Evolutionary conservation across 306 rosid genomes (phyloP).

Genomic region (Gillenia trifoliata): DNA sequence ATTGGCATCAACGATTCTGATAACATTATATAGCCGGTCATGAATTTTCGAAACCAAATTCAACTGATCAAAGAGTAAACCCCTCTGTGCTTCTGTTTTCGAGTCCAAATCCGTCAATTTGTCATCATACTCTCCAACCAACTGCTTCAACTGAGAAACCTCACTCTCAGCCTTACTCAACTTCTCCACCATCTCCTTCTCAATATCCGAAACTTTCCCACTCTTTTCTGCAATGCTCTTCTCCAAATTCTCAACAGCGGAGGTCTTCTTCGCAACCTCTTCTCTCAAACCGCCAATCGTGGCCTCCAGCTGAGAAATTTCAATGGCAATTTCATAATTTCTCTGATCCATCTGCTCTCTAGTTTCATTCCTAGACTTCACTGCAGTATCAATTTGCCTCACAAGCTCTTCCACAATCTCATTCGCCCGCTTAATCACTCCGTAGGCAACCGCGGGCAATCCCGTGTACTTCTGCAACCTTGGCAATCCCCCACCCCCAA

Average conservation of each 20-base stretch:
- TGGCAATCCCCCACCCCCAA: constrained; percentile 54
- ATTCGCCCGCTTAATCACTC: constrained; percentile 83
- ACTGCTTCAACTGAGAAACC: constrained; percentile 52
- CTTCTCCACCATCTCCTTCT: constrained; percentile 45
- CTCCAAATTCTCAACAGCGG: constrained; percentile 59
- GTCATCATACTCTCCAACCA: constrained; percentile 58
- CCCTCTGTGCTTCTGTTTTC: constrained; percentile 58
- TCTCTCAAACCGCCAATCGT: constrained; percentile 72
- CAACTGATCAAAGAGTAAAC: constrained; percentile 74
- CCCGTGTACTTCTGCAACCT: constrained; percentile 78
- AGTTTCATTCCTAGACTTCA: constrained; percentile 70
- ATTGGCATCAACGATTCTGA: constrained; percentile 49
- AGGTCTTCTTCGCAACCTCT: constrained; percentile 56
- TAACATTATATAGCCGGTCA: constrained; percentile 58
- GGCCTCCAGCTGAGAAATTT: constrained; percentile 94
- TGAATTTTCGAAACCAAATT: constrained; percentile 70
- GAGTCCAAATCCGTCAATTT: constrained; percentile 48
- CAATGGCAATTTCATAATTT: constrained; percentile 93
- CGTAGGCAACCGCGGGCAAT: constrained; percentile 67
- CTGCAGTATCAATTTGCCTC: constrained; percentile 61
- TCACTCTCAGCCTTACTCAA: constrained; percentile 50
- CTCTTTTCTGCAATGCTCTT: constrained; percentile 52
- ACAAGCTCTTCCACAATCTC: constrained; percentile 91
- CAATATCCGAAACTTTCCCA: constrained; percentile 44
- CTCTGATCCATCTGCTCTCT: constrained; percentile 94